Conservation (phyloP, 2,329 filamentous ascomycete genomes). For the Thelonectria blattea region DNA sequence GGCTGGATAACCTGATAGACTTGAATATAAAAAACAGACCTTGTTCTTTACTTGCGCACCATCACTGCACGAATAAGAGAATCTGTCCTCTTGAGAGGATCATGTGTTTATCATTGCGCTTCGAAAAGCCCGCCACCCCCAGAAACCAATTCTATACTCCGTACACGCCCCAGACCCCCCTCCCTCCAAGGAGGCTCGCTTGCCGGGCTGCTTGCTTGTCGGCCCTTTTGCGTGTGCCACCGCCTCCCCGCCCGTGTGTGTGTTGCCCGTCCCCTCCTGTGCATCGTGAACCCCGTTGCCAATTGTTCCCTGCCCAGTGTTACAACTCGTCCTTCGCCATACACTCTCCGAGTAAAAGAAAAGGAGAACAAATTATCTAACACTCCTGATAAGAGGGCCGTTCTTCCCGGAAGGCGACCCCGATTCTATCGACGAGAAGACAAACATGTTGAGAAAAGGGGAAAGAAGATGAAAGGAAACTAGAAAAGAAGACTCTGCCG, state of each 20-base stretch:
- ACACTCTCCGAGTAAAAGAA: conserved; percentile 21
- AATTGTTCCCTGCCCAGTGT: conserved; percentile 14
- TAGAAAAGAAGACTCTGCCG: neutral
- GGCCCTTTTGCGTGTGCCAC: conserved; percentile 9
- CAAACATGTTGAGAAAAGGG: neutral
- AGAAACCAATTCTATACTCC: conserved; percentile 34
- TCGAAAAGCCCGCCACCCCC: neutral
- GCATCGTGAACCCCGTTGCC: conserved; percentile 19
- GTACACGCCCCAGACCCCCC: conserved; percentile 16
- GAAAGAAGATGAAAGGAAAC: neutral
- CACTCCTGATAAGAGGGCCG: conserved; percentile 24
- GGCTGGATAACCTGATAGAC: neutral
- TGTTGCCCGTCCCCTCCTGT: conserved; percentile 3
- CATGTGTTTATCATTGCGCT: conserved; percentile 14
- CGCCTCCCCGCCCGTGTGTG: no score
- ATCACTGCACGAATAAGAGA: conserved; percentile 4
- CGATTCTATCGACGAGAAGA: conserved; percentile 12
- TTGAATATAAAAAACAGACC: neutral
- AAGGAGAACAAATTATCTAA: neutral
- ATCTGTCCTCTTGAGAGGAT: conserved; percentile 15
- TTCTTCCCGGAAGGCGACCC: conserved; percentile 24
- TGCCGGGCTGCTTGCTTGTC: neutral
- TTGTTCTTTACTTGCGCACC: neutral
- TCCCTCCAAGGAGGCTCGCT: neutral
- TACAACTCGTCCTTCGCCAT: conserved; percentile 16